Percentiles rank a stretch among this genome's conserved stretches.
These are phyloP conservation scores for Vanilla planifolia DNA, from an alignment of 106 monocot species.

Conservation along the genomic window DNA sequence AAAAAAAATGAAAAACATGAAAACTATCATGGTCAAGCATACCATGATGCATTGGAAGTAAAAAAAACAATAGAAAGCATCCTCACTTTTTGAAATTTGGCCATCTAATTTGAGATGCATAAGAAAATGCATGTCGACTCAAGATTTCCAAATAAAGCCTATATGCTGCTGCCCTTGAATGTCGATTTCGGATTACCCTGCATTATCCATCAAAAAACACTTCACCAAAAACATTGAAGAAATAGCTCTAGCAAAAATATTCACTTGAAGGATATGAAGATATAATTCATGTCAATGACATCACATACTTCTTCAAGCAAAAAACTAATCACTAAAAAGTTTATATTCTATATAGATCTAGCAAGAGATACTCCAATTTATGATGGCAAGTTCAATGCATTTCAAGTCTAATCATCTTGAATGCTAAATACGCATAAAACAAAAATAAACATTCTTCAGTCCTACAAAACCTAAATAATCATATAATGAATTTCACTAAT, in stretches of 20 bases:
- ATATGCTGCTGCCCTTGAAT: slow-evolving; percentile 44
- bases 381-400: neutral
- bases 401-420: neutral
- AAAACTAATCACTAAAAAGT: neutral
- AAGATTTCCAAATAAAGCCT: slow-evolving; percentile 83
- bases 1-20: neutral
- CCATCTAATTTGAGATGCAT: slow-evolving; percentile 46
- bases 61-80: neutral
- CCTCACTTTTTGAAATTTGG: slow-evolving; percentile 59
- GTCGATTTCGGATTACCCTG: slow-evolving; percentile 70
- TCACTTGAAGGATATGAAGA: neutral
- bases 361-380: neutral
- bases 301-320: neutral
- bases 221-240: neutral
- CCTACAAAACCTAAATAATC: neutral
- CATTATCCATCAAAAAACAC: neutral
- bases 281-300: neutral
- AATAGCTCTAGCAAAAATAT: neutral
- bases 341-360: too few relatives aligned
- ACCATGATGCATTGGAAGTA: neutral
- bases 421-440: neutral
- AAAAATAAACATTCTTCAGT: neutral
- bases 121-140: slow-evolving; percentile 51
- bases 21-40: neutral
- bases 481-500: neutral